Evolutionary conservation across 441 rosid genomes (phyloP).

Genomic region (Omphalea diandra): DNA sequence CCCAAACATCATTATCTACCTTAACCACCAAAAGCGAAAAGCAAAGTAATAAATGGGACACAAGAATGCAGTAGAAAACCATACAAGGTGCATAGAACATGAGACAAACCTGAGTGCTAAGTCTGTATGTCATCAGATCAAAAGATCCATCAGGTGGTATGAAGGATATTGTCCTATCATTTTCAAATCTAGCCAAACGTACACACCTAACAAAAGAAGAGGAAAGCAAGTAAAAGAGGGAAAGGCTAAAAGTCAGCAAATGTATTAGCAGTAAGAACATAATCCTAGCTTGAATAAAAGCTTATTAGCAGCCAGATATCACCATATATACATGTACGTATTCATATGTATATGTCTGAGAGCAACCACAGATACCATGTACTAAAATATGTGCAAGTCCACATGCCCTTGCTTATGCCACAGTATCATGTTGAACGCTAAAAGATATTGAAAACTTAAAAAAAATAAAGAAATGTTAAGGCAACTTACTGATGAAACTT

Average conservation of each 20-base stretch:
- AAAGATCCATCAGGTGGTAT: slow-evolving; percentile 98
- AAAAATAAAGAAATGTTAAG: slow-evolving; percentile 3
- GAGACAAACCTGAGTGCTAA: slow-evolving; percentile 75
- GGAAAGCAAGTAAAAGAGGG: not conserved
- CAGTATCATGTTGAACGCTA: not conserved
- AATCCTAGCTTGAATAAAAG: not conserved
- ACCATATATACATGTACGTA: not conserved
- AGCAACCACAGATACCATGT: too few relatives aligned
- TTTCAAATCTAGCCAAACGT: slow-evolving; percentile 90
- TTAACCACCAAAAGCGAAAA: not conserved
- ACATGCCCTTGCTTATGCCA: too few relatives aligned
- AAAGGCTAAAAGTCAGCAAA: slow-evolving; percentile 3
- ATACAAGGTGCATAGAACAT: not conserved
- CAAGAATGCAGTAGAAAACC: not conserved
- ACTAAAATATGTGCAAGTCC: too few relatives aligned
- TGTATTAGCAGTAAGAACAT: not conserved
- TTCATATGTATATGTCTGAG: too few relatives aligned
- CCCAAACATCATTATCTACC: not conserved
- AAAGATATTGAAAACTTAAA: not conserved
- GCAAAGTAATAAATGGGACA: not conserved
- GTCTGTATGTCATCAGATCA: slow-evolving; percentile 95
- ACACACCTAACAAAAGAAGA: slow-evolving; percentile 55
- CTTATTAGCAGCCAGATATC: not conserved
- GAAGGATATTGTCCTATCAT: slow-evolving; percentile 90
- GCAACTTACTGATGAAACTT: slow-evolving; percentile 90